Evolutionary conservation across 2,329 filamentous ascomycete genomes (phyloP).

Genomic region (Macrophomina pseudophaseolina): DNA sequence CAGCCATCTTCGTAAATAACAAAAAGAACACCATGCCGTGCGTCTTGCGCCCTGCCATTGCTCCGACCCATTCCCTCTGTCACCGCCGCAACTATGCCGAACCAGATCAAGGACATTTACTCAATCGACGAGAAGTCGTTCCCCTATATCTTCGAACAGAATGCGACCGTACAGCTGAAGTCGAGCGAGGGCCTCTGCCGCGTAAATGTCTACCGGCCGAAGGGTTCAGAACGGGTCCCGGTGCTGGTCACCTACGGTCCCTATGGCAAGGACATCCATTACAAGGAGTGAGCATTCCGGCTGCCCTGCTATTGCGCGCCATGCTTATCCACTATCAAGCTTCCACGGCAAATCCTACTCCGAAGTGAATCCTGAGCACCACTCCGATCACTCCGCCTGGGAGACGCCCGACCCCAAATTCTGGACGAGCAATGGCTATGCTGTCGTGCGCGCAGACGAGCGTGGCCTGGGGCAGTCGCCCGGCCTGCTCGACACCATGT

Average conservation of each 20-base stretch:
- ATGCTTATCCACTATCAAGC: slow-evolving; percentile 31
- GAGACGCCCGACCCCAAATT: slow-evolving; percentile 50
- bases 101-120: slow-evolving; percentile 39
- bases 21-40: not conserved
- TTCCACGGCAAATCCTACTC: slow-evolving; percentile 58
- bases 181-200: slow-evolving; percentile 49
- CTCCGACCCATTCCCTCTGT: not conserved
- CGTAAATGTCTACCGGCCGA: slow-evolving; percentile 59
- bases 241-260: slow-evolving; percentile 74
- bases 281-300: slow-evolving; percentile 52
- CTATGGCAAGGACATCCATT: slow-evolving; percentile 71
- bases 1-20: slow-evolving; percentile 4
- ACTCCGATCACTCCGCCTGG: slow-evolving; percentile 50
- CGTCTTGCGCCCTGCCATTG: not conserved
- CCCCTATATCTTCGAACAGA: slow-evolving; percentile 57
- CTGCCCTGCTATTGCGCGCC: not conserved
- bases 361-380: slow-evolving; percentile 48
- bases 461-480: slow-evolving; percentile 58
- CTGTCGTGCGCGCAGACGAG: slow-evolving; percentile 55
- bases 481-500: slow-evolving; percentile 60
- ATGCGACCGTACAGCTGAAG: slow-evolving; percentile 54
- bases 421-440: slow-evolving; percentile 46
- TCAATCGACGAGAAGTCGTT: slow-evolving; percentile 42
- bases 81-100: slow-evolving; percentile 16
- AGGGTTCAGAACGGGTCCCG: slow-evolving; percentile 53